Conservation (phyloP, 2,329 filamentous ascomycete species). For the Fusarium sp. region DNA sequence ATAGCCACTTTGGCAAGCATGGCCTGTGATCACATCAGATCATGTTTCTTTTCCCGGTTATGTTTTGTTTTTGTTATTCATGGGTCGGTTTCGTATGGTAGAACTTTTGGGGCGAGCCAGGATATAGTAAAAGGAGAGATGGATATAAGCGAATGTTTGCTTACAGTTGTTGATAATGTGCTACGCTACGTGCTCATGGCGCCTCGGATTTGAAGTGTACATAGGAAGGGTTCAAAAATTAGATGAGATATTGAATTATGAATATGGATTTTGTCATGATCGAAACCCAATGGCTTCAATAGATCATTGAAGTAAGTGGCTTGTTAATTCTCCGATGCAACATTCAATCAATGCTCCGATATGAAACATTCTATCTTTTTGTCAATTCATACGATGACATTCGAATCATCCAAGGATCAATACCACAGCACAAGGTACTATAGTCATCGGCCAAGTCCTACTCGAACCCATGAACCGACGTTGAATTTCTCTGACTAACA, state of each 20-base stretch:
- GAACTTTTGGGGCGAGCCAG: conserved; percentile 10
- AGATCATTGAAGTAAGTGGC: background rate
- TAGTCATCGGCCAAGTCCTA: background rate
- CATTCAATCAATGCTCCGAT: background rate
- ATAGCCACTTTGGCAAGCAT: conserved; percentile 20
- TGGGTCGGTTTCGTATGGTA: background rate
- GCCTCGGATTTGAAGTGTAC: background rate
- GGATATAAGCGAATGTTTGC: conserved; percentile 11
- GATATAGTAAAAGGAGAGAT: conserved; percentile 1
- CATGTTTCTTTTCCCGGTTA: background rate
- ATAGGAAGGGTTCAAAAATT: background rate
- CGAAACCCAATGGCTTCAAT: background rate
- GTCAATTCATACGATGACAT: background rate
- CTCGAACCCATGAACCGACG: conserved; percentile 11
- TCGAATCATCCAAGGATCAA: background rate
- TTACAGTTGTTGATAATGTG: background rate
- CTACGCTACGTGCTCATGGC: background rate
- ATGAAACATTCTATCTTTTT: background rate
- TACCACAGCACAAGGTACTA: background rate
- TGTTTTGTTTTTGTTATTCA: background rate
- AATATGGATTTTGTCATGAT: background rate
- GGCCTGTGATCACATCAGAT: conserved; percentile 5
- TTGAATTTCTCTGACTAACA: conserved; percentile 25
- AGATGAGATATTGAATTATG: background rate
- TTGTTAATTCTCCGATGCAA: background rate